phyloP scores from a whole-genome alignment of 1,139 yeast species.

The Kodamaea ohmeri region DNA sequence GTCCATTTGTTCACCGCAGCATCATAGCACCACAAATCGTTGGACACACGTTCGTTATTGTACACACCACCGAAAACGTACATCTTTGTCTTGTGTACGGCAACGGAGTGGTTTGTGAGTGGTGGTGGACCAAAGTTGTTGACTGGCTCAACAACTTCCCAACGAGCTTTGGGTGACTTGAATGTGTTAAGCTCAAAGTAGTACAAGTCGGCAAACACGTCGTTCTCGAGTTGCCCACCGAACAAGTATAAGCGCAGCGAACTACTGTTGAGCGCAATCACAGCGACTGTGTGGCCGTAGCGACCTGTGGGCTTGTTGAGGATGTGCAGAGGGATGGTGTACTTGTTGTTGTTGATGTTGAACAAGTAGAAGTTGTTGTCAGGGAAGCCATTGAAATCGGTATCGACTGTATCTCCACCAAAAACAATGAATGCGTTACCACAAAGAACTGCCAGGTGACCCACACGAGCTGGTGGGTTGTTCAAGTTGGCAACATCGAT shows the following conservation, averaged over 20 bases:
- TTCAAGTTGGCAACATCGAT: constrained; percentile 53
- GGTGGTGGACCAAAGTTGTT: constrained; percentile 74
- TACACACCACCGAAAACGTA: constrained; percentile 93
- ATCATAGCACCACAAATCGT: constrained; percentile 82
- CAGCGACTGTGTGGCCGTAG: constrained; percentile 82
- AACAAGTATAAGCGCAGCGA: constrained; percentile 79
- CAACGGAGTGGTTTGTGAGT: constrained; percentile 88
- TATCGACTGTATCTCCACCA: constrained; percentile 94
- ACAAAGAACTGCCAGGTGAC: constrained; percentile 88
- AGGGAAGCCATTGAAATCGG: constrained; percentile 75
- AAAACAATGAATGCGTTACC: constrained; percentile 94
- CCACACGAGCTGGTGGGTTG: constrained; percentile 94
- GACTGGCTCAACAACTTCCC: constrained; percentile 70
- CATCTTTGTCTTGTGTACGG: constrained; percentile 71
- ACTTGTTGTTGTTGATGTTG: constrained; percentile 84
- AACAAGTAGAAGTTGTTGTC: constrained; percentile 86
- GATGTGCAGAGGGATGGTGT: constrained; percentile 84
- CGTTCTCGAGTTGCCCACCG: constrained; percentile 94
- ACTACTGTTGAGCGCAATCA: constrained; percentile 57
- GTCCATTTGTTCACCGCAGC: constrained; percentile 70
- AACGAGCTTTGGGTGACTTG: constrained; percentile 75
- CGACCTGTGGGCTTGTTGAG: constrained; percentile 88
- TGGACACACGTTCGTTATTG: constrained; percentile 69
- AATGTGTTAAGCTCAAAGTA: constrained; percentile 87
- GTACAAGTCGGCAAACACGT: constrained; percentile 80